Evolutionary conservation across 2,329 filamentous ascomycete species (phyloP), one percentile per base, ranked within the genome.

Genomic region (Periconia sp.): DNA sequence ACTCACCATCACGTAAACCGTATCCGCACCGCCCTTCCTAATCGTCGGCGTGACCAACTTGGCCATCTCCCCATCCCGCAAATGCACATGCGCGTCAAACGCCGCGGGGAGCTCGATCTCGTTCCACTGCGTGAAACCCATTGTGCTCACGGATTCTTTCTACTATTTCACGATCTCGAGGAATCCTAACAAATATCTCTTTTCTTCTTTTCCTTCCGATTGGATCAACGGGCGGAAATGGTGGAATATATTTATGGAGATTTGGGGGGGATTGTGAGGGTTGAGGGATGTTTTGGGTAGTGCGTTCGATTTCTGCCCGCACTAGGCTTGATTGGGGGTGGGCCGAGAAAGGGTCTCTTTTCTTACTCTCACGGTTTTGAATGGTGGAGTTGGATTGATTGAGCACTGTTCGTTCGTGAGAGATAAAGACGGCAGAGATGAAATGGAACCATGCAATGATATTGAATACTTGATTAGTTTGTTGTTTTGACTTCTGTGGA

Each of bases 1-100:
- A 53, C 75, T 63, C 70, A 79, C 77, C 79, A 82, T 82, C 31
- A 82, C 79, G 69, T 77, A 82, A 37, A 82, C 80, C 31, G 77
- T 80, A 65, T 82, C 79, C 55, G 79, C 79, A 56, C 80, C 80
- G 54, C 80, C 81, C 55, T 72, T 60, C 47, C 79, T 74, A 60
- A 82, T 80, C 19, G 77, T 80, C 5, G 78, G 78, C 31, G 76
- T 77, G 49, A 82, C 79, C 1, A 78, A 68, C 65, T 79, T 75
- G 56, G 77, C 77, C 79, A 82, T 82, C 30, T 76, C 74, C 15
- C 77, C 78, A 68, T 82, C 78, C 31, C 81, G 74, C 45, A 83
- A 66, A 62, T 82, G 81, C 44, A 82, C 80, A 57, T 77, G 79
- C 53, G 80, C 77, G 49, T 81, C 79, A 48, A 79, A 79, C 20